Percentiles rank a stretch among this genome's conserved stretches.
Conservation (phyloP, 1,284 basidiomycete genomes). For the Boletus holoroseus region DNA sequence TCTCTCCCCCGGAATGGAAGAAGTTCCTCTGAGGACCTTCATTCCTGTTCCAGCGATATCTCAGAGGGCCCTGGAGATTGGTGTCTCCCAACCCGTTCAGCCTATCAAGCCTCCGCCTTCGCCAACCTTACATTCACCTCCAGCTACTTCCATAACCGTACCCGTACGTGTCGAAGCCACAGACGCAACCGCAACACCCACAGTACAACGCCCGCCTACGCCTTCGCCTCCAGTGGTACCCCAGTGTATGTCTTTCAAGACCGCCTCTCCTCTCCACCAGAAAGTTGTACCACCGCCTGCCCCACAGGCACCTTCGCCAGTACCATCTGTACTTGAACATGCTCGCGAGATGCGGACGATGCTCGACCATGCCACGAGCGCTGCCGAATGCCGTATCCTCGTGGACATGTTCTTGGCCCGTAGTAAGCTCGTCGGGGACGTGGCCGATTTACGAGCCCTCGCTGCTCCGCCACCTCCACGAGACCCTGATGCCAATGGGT, state of each 20-base stretch:
- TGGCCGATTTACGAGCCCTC: slow-evolving; percentile 9
- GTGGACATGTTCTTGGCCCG: slow-evolving; percentile 75
- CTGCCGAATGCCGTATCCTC: slow-evolving; percentile 79
- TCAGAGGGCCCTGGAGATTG: slow-evolving; percentile 9
- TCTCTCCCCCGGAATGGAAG: slow-evolving; percentile 9
- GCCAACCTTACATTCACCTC: slow-evolving; percentile 6
- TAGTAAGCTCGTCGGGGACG: slow-evolving; percentile 38
- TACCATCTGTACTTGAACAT: slow-evolving; percentile 35
- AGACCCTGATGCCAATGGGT: slow-evolving; percentile 9
- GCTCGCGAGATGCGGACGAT: slow-evolving; percentile 64
- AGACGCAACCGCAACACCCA: not conserved
- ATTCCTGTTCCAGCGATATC: slow-evolving; percentile 4
- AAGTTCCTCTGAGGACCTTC: not conserved
- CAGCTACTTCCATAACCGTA: slow-evolving; percentile 3
- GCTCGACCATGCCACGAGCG: slow-evolving; percentile 65
- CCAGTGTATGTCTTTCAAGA: slow-evolving; percentile 19
- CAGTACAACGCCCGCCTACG: slow-evolving; percentile 1
- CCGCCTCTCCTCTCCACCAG: slow-evolving; percentile 11
- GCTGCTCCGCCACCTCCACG: slow-evolving; percentile 4
- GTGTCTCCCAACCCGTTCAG: slow-evolving; percentile 6
- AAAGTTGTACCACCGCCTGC: slow-evolving; percentile 4
- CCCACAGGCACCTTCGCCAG: slow-evolving; percentile 2
- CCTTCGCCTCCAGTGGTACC: slow-evolving; percentile 1
- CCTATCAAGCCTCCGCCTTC: slow-evolving; percentile 2
- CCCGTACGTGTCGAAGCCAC: slow-evolving; percentile 10